These are phyloP conservation scores for Violaceomyces palustris DNA, from an alignment of 1,284 basidiomycete species.

Conservation along the genomic window DNA sequence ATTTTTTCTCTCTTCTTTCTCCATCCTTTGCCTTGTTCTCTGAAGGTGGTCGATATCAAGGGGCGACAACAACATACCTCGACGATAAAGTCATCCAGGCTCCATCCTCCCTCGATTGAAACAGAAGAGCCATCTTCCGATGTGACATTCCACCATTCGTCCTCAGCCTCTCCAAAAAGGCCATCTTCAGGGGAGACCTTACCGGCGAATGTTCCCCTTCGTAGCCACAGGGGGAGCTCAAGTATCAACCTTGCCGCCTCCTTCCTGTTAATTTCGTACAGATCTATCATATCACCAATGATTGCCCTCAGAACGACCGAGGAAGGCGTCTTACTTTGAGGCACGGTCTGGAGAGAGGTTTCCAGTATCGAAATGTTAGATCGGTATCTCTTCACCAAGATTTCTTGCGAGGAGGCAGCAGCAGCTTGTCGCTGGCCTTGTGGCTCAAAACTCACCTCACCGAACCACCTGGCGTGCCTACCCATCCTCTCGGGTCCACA, in stretches of 20 bases:
- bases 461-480: conserved; percentile 41
- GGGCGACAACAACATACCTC: too few species aligned
- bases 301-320: conserved; percentile 76
- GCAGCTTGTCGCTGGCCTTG: neutral
- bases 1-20: too few species aligned
- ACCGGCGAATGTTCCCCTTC: conserved; percentile 64
- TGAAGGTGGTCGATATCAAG: too few species aligned
- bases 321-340: conserved; percentile 65
- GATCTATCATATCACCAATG: conserved; percentile 76
- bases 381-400: neutral
- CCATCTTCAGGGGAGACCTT: conserved; percentile 27
- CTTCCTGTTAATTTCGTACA: conserved; percentile 94
- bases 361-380: conserved; percentile 54
- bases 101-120: conserved; percentile 30
- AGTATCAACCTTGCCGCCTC: conserved; percentile 83
- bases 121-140: too few species aligned
- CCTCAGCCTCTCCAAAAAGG: conserved; percentile 43
- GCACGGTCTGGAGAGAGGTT: too few species aligned
- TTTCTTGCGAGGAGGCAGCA: neutral
- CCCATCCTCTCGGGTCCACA: conserved; percentile 29
- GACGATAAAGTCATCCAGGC: conserved; percentile 45
- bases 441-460: conserved; percentile 11
- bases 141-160: conserved; percentile 50
- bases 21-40: too few species aligned
- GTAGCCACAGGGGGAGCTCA: conserved; percentile 79